Conservation (phyloP, 2,329 filamentous ascomycete species). For the Metarhizium rileyi region DNA sequence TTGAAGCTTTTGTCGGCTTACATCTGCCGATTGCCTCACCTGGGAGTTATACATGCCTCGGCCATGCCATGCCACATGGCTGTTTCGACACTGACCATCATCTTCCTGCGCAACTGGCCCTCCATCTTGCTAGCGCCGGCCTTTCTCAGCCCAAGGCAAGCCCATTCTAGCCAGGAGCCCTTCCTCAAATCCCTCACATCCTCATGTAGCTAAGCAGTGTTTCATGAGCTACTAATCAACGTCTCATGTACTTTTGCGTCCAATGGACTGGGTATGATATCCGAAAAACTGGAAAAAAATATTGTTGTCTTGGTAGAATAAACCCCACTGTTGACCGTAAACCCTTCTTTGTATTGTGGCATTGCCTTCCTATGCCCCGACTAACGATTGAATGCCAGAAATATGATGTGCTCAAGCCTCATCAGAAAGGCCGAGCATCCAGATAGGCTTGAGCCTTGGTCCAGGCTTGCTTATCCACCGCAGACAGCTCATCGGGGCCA, state of each 20-base stretch:
- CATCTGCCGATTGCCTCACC: background rate
- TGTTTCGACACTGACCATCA: background rate
- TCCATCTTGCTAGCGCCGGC: background rate
- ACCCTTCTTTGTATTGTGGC: background rate
- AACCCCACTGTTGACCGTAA: background rate
- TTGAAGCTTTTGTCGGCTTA: background rate
- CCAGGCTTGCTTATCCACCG: constrained; percentile 42
- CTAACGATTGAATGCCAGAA: background rate
- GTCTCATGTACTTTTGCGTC: background rate
- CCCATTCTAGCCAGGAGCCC: background rate
- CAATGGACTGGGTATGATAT: background rate
- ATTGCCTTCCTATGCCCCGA: background rate
- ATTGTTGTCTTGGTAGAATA: background rate
- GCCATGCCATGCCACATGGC: background rate
- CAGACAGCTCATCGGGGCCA: constrained; percentile 35
- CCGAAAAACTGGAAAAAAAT: background rate
- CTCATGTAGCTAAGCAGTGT: background rate
- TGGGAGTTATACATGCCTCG: background rate
- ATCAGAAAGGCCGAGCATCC: constrained; percentile 30
- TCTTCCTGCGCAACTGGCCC: background rate
- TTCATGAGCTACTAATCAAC: background rate
- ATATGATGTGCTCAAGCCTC: background rate
- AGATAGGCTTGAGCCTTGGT: constrained; percentile 46
- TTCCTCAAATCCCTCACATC: background rate
- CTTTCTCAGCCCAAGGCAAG: background rate